These are phyloP conservation scores for Collybia sordida DNA, from an alignment of 768 basidiomycete species.

Conservation along the genomic window DNA sequence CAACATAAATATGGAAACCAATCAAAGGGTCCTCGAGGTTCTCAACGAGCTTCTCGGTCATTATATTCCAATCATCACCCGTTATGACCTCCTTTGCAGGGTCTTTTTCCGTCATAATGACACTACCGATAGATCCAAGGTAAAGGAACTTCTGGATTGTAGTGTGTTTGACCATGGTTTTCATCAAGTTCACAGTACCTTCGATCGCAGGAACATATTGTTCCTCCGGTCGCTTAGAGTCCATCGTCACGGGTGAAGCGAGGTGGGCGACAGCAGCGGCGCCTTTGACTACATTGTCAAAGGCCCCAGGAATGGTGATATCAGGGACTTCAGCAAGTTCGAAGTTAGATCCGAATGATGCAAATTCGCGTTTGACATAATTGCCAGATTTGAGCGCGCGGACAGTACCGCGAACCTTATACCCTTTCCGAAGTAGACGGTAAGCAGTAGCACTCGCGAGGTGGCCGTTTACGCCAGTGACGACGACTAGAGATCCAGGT, in stretches of 20 bases:
- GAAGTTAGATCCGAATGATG: conserved; percentile 1
- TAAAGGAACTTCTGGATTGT: conserved; percentile 8
- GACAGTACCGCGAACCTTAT: conserved; percentile 9
- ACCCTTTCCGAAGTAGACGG: conserved; percentile 9
- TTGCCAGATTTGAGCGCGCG: conserved; percentile 1
- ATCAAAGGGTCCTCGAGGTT: conserved; percentile 8
- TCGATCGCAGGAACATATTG: conserved; percentile 8
- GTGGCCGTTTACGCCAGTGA: conserved; percentile 10
- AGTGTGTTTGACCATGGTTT: conserved; percentile 1
- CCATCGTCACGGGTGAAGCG: conserved; percentile 10
- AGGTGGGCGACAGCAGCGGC: conserved; percentile 7
- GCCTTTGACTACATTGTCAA: conserved; percentile 2
- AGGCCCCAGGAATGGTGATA: conserved; percentile 1
- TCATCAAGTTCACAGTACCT: conserved; percentile 3
- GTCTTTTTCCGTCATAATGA: conserved; percentile 10
- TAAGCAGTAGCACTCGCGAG: conserved; percentile 8
- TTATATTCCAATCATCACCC: conserved; percentile 7
- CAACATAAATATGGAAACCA: conserved; percentile 11
- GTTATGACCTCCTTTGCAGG: conserved; percentile 8
- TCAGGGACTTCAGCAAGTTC: conserved; percentile 9
- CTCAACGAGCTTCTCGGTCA: conserved; percentile 5
- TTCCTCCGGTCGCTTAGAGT: conserved; percentile 8
- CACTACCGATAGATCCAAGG: conserved; percentile 8
- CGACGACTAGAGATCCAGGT: conserved; percentile 9
- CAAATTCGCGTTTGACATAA: conserved; percentile 8